These are phyloP conservation scores for Amphirosellinia nigrospora DNA, from an alignment of 495 filamentous ascomycete species.

Conservation along the genomic window DNA sequence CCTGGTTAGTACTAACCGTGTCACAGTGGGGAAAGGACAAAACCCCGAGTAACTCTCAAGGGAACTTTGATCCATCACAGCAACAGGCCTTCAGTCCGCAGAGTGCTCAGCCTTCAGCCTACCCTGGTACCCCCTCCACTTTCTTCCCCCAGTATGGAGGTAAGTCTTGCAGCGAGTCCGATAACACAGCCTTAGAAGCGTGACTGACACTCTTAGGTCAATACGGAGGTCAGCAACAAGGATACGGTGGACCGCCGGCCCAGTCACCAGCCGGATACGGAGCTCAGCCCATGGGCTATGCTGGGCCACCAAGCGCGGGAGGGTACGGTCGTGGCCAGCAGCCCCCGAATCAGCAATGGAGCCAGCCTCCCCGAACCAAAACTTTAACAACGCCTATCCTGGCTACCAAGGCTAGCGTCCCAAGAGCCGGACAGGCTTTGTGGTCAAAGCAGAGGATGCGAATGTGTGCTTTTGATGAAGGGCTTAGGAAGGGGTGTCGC, in stretches of 20 bases:
- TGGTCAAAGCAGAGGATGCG: slow-evolving; percentile 3
- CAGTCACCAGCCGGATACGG: slow-evolving; percentile 66
- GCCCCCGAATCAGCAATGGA: slow-evolving; percentile 76
- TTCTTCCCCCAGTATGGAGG: slow-evolving; percentile 94
- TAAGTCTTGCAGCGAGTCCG: slow-evolving; percentile 65
- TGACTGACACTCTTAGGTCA: slow-evolving; percentile 46
- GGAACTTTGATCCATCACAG: slow-evolving; percentile 75
- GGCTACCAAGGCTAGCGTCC: slow-evolving; percentile 62
- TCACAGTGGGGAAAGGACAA: slow-evolving; percentile 97
- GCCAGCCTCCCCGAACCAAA: slow-evolving; percentile 64
- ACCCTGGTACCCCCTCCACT: slow-evolving; percentile 75
- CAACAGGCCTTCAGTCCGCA: slow-evolving; percentile 70
- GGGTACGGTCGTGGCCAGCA: slow-evolving; percentile 85
- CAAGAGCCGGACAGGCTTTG: not conserved
- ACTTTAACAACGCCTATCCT: slow-evolving; percentile 65
- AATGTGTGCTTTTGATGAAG: slow-evolving; percentile 17
- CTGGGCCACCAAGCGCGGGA: slow-evolving; percentile 72
- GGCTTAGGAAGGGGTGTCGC: slow-evolving; percentile 19
- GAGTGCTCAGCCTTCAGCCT: slow-evolving; percentile 59
- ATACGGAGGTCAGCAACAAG: slow-evolving; percentile 58
- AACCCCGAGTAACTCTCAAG: slow-evolving; percentile 80
- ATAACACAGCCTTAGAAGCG: slow-evolving; percentile 30
- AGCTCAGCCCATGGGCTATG: slow-evolving; percentile 67
- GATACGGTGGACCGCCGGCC: slow-evolving; percentile 58
- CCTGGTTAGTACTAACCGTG: slow-evolving; percentile 13